Evolutionary conservation across 768 basidiomycete genomes (phyloP).

Genomic region (Rhizopogon vesiculosus): DNA sequence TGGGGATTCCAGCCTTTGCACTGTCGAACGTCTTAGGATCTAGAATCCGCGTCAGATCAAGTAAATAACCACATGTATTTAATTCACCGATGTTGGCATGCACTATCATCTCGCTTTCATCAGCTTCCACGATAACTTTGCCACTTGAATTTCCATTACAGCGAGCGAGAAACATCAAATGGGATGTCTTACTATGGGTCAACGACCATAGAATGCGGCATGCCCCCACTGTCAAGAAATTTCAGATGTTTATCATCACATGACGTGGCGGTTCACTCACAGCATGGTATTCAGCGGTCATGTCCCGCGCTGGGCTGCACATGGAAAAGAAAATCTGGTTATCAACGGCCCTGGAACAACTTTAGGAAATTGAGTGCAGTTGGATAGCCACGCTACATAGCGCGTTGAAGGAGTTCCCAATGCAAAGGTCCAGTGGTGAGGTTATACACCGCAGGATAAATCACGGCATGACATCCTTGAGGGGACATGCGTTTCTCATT

Average conservation of each 20-base stretch:
- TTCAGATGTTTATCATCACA: not conserved
- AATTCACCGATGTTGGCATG: constrained; percentile 77
- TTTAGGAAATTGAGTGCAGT: not conserved
- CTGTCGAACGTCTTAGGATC: constrained; percentile 59
- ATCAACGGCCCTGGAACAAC: constrained; percentile 71
- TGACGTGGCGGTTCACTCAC: constrained; percentile 36
- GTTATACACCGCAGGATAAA: constrained; percentile 96
- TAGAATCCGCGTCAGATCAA: constrained; percentile 17
- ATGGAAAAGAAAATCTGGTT: constrained; percentile 96
- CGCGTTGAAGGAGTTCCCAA: constrained; percentile 89
- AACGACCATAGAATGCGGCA: constrained; percentile 87
- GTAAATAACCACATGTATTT: not conserved
- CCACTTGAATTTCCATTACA: constrained; percentile 48
- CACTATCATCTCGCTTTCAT: constrained; percentile 73
- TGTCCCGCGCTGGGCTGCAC: constrained; percentile 91
- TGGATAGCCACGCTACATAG: constrained; percentile 45
- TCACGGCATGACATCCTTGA: constrained; percentile 77
- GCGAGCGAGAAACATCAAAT: not conserved
- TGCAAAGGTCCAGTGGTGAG: constrained; percentile 92
- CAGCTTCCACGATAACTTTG: constrained; percentile 65
- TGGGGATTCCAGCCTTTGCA: constrained; percentile 81
- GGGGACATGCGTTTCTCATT: not conserved
- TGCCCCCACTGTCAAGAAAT: constrained; percentile 64
- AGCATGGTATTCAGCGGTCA: constrained; percentile 82
- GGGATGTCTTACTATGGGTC: constrained; percentile 68